phyloP scores from a whole-genome alignment of 2,329 filamentous ascomycete species.

The Colletotrichum incanum region DNA sequence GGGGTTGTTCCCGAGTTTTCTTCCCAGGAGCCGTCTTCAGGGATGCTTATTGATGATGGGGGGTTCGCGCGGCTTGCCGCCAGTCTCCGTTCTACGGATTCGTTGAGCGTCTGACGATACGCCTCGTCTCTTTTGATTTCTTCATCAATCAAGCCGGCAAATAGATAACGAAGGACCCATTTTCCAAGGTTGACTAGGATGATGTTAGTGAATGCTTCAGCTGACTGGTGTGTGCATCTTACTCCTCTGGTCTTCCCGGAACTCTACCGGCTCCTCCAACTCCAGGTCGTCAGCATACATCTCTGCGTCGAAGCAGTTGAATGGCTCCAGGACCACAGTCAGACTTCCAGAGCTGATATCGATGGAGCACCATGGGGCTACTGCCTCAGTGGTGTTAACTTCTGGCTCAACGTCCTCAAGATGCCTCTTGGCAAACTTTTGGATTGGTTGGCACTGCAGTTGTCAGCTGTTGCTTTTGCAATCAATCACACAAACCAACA shows the following conservation, averaged over 20 bases:
- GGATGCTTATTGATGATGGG: conserved; percentile 71
- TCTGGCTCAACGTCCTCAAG: conserved; percentile 91
- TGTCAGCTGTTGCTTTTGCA: conserved; percentile 40
- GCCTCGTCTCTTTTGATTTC: conserved; percentile 86
- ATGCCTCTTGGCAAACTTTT: conserved; percentile 94
- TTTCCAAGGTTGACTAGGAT: conserved; percentile 91
- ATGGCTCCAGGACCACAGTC: conserved; percentile 91
- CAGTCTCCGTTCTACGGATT: conserved; percentile 72
- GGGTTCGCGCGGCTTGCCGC: conserved; percentile 70
- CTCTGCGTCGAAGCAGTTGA: conserved; percentile 97
- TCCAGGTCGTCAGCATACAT: conserved; percentile 94
- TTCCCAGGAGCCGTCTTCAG: conserved; percentile 55
- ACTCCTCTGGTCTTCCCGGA: conserved; percentile 95
- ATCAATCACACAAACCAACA: conserved; percentile 43
- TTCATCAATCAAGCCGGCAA: conserved; percentile 90
- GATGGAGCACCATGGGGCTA: conserved; percentile 96
- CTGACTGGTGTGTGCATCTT: conserved; percentile 51
- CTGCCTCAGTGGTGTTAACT: conserved; percentile 89
- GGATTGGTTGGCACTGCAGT: conserved; percentile 83
- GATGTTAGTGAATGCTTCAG: not conserved
- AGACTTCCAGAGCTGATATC: conserved; percentile 94
- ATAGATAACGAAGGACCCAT: conserved; percentile 95
- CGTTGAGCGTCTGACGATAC: conserved; percentile 79
- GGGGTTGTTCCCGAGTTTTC: conserved; percentile 65
- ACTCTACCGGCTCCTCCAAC: conserved; percentile 81